Evolutionary conservation across 1,284 basidiomycete species (phyloP).

Genomic region (Irpex sp.): DNA sequence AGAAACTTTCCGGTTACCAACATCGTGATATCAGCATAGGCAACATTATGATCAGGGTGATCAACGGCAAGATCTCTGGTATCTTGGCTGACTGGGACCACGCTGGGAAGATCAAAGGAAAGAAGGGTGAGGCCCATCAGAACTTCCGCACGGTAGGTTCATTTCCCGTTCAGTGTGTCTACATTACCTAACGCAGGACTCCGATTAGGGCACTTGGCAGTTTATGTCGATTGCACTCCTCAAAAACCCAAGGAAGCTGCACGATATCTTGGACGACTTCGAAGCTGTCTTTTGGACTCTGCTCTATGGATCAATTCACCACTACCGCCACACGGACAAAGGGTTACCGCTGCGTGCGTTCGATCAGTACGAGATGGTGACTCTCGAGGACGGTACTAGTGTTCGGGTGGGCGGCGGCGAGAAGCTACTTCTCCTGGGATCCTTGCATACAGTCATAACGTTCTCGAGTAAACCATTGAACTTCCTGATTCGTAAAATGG

Average conservation of each 20-base stretch:
- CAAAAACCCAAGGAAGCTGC: background rate
- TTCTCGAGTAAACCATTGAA: background rate
- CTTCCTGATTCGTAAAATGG: background rate
- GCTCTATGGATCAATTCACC: background rate
- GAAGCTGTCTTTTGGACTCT: conserved; percentile 3
- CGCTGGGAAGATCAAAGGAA: background rate
- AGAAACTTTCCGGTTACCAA: background rate
- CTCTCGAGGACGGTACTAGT: background rate
- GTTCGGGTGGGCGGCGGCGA: background rate
- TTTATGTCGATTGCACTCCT: conserved; percentile 4
- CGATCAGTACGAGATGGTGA: too few species aligned
- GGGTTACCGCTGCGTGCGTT: too few species aligned
- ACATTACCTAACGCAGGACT: too few species aligned
- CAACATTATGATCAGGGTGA: background rate
- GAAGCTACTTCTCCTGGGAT: too few species aligned
- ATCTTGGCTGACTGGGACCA: background rate
- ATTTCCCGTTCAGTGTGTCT: background rate
- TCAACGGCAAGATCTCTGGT: background rate
- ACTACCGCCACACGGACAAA: background rate
- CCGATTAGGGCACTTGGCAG: conserved; percentile 3
- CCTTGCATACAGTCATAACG: too few species aligned
- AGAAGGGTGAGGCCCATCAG: background rate
- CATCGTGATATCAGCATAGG: background rate
- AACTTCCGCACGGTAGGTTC: background rate
- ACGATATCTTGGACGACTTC: conserved; percentile 1